A percentile compares a stretch with the other conserved stretches of the same genome.
Conservation (phyloP, 805 yeast genomes). For the Candida lessepsii region DNA sequence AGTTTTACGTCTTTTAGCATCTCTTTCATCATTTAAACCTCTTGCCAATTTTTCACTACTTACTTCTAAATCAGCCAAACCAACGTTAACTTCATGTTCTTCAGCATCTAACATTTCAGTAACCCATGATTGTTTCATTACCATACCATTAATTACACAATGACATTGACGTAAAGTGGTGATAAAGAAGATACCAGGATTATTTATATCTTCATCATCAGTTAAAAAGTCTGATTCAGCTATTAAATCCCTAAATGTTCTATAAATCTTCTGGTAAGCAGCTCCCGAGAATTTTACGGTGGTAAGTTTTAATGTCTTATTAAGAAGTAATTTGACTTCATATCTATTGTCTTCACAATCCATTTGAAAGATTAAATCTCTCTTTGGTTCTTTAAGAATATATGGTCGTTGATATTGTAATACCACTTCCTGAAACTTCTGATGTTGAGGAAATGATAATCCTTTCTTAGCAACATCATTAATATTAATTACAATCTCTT, state of each 20-base stretch:
- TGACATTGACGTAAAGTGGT: slow-evolving; percentile 28
- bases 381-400: slow-evolving; percentile 29
- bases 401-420: slow-evolving; percentile 35
- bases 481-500: slow-evolving; percentile 58
- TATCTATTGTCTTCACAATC: slow-evolving; percentile 18
- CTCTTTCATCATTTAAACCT: not conserved
- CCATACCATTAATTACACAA: slow-evolving; percentile 33
- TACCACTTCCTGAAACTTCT: slow-evolving; percentile 29
- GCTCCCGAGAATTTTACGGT: slow-evolving; percentile 26
- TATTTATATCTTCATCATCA: slow-evolving; percentile 17
- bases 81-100: slow-evolving; percentile 5
- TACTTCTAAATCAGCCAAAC: slow-evolving; percentile 5
- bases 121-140: slow-evolving; percentile 35
- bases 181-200: slow-evolving; percentile 20
- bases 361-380: slow-evolving; percentile 31
- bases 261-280: slow-evolving; percentile 22
- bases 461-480: slow-evolving; percentile 29
- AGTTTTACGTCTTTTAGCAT: slow-evolving; percentile 14
- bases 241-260: slow-evolving; percentile 22
- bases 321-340: slow-evolving; percentile 33
- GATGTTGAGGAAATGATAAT: slow-evolving; percentile 19
- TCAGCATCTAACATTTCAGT: slow-evolving; percentile 24
- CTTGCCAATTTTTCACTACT: not conserved
- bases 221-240: slow-evolving; percentile 14
- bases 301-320: slow-evolving; percentile 24